A percentile compares a stretch with the other conserved stretches of the same genome.
Conservation (phyloP, 768 basidiomycete genomes). For the Trametes cinnabarina region DNA sequence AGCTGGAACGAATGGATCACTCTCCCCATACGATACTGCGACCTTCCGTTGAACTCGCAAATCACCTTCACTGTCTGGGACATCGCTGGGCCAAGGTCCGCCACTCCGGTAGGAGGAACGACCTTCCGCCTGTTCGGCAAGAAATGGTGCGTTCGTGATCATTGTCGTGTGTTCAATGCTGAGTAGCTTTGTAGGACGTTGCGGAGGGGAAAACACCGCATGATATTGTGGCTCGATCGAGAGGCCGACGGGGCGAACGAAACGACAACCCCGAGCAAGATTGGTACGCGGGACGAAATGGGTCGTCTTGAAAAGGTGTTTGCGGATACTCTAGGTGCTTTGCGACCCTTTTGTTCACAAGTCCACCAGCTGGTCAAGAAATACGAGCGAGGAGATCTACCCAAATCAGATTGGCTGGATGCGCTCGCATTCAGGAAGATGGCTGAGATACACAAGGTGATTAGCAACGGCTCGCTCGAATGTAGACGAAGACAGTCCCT, state of each 20-base stretch:
- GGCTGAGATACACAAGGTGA: slow-evolving; percentile 89
- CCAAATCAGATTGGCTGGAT: slow-evolving; percentile 95
- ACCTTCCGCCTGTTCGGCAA: slow-evolving; percentile 90
- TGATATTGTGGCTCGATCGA: slow-evolving; percentile 76
- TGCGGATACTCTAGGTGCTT: neutral
- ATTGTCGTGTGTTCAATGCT: neutral
- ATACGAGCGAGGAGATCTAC: slow-evolving; percentile 90
- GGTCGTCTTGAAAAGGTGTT: slow-evolving; percentile 87
- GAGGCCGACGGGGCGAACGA: slow-evolving; percentile 87
- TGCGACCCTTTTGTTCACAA: neutral
- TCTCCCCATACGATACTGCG: slow-evolving; percentile 89
- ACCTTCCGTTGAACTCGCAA: slow-evolving; percentile 86
- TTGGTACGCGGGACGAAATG: slow-evolving; percentile 84
- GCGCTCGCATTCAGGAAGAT: slow-evolving; percentile 91
- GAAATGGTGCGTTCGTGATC: slow-evolving; percentile 64
- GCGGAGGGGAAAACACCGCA: slow-evolving; percentile 86
- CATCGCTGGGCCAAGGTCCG: slow-evolving; percentile 77
- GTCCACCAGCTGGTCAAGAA: slow-evolving; percentile 89
- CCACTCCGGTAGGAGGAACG: slow-evolving; percentile 85
- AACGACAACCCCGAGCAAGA: slow-evolving; percentile 84
- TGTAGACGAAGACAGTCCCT: neutral
- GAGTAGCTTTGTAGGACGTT: slow-evolving; percentile 60
- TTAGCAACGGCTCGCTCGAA: slow-evolving; percentile 22
- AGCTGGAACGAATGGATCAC: slow-evolving; percentile 98
- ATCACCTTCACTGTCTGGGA: slow-evolving; percentile 96